Base-by-base conservation (phyloP, 2,329 filamentous ascomycete genomes). In the Cadophora malorum region DNA sequence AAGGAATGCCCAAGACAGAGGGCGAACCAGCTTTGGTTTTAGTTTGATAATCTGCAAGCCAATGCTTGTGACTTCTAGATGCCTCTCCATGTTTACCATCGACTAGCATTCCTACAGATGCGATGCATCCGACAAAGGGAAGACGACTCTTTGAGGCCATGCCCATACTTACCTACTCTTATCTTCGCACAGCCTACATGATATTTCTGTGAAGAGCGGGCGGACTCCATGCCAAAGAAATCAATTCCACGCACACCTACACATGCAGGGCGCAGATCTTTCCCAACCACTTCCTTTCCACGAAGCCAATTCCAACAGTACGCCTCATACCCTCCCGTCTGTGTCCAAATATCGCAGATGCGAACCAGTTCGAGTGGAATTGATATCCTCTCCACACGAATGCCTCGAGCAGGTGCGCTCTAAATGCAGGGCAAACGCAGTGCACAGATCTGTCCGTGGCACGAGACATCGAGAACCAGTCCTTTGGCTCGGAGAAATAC, bases 391-490 rank as follows among this genome's bases (percentile, higher is more conserved):
- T 49, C 41, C 41, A 45, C 6, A 19, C 8, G 8, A 8, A 21
- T 19, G 28, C 28, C 28, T 28, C 28, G 28, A 28, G 5, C 28
- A n/a, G n/a, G 28, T 3, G 3, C 28, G 3, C 28, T 28, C 45
- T 9, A n/a, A n/a, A n/a, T 6, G 19, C n/a, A 45, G 16, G 14
- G 16, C 16, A 47, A 6, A n/a, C n/a, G 45, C 19, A 49, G 25
- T 19, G 53, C 53, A 56, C 53, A 38, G 53, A 56, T 56, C 53
- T 14, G 31, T 35, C 53, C 33, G 33, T 23, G 53, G 53, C 25
- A 31, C 50, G 10, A n/a, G 19, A 49, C n/a, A 7, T 21, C 5
- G 45, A 49, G 45, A 49, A 49, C 19, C 45, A 49, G 45, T 49
- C n/a, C n/a, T 49, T 19, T 21, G 10, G 50, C 4, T 53, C 50